phyloP scores from a whole-genome alignment of 257 asterid species.

The Handroanthus guayacan region DNA sequence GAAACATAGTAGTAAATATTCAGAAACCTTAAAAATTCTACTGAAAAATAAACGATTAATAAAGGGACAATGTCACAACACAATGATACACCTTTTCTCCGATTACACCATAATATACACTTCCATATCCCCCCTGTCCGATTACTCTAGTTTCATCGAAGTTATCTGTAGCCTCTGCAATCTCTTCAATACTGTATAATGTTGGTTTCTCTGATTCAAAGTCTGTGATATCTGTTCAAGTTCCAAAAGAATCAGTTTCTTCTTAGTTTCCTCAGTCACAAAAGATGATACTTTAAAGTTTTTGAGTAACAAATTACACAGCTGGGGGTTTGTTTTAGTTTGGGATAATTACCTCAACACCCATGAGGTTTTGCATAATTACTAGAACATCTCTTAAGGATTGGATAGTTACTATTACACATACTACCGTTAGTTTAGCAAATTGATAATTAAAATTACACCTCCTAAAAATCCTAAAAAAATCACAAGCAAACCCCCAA shows the following conservation, averaged over 20 bases:
- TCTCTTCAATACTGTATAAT: constrained; percentile 67
- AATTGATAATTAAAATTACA: no score
- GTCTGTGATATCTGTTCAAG: constrained; percentile 53
- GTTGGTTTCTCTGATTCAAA: constrained; percentile 76
- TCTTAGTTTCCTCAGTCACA: background rate
- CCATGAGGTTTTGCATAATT: no score
- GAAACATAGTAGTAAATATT: background rate
- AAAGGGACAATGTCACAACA: background rate
- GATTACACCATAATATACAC: constrained; percentile 67
- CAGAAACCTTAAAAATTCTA: background rate
- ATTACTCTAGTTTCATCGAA: constrained; percentile 73
- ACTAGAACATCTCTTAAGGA: no score
- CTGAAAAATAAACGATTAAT: background rate
- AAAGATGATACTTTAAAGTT: background rate
- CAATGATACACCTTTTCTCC: constrained; percentile 58
- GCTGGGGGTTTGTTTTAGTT: background rate
- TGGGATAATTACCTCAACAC: no score
- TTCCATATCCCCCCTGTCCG: constrained; percentile 89
- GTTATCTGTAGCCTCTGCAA: constrained; percentile 70
- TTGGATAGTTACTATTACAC: no score
- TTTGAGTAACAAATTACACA: background rate
- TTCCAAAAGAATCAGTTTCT: constrained; percentile 25
- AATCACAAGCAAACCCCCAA: no score
- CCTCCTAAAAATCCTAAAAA: no score
- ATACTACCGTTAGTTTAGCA: no score